Evolutionary conservation across 441 rosid genomes (phyloP).

Genomic region (Pelargonium citronellum): DNA sequence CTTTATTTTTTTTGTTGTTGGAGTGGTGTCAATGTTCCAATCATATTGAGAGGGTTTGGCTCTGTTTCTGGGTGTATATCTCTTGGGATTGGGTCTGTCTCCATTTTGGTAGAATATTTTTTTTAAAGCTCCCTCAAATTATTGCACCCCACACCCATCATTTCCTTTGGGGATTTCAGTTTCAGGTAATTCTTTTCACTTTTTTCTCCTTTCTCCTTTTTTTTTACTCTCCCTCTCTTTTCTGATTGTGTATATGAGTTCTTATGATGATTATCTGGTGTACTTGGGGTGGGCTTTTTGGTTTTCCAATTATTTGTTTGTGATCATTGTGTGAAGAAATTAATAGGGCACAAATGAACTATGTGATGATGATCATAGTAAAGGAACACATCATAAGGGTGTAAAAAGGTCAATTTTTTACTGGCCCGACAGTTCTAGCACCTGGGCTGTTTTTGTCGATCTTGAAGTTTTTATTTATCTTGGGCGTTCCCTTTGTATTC

Average conservation of each 20-base stretch:
- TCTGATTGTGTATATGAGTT: not conserved
- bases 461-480: not conserved
- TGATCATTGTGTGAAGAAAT: not conserved
- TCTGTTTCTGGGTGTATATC: constrained; percentile 2
- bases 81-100: constrained; percentile 6
- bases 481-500: not conserved
- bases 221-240: not conserved
- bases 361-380: not conserved
- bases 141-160: constrained; percentile 4
- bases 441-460: not conserved
- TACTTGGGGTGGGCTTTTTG: not conserved
- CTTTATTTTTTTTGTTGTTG: not conserved
- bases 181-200: not conserved
- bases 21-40: constrained; percentile 5
- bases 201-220: not conserved
- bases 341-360: not conserved
- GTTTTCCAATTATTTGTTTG: not conserved
- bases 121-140: not conserved
- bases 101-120: not conserved
- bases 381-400: not conserved
- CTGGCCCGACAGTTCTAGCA: not conserved
- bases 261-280: not conserved
- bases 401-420: not conserved
- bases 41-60: not conserved
- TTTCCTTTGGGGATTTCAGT: constrained; percentile 1